Evolutionary conservation across 1,284 basidiomycete species (phyloP).

Genomic region (Macrocystidia cucumis): DNA sequence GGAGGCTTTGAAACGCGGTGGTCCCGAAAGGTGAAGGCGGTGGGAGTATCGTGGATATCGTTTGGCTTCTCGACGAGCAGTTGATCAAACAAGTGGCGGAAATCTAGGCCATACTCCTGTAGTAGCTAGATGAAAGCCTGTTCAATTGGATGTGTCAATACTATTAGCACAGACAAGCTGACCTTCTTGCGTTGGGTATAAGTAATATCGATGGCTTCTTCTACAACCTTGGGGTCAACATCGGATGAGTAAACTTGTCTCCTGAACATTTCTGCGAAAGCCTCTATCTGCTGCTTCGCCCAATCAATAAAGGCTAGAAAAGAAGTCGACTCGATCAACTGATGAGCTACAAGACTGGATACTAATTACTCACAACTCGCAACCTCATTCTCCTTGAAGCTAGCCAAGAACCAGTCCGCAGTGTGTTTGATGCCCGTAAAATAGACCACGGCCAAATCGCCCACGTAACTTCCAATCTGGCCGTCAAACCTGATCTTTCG

Average conservation of each 20-base stretch:
- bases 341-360: conserved; percentile 3
- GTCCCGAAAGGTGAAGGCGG: conserved; percentile 26
- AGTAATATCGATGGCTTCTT: conserved; percentile 74
- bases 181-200: conserved; percentile 79
- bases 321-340: conserved; percentile 8
- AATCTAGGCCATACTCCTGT: conserved; percentile 90
- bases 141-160: conserved; percentile 2
- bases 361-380: conserved; percentile 65
- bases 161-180: conserved; percentile 11
- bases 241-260: conserved; percentile 88
- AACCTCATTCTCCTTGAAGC: conserved; percentile 92
- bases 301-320: conserved; percentile 84
- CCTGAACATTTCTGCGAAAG: conserved; percentile 81
- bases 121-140: conserved; percentile 59
- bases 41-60: conserved; percentile 17
- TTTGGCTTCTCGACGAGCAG: conserved; percentile 53
- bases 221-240: conserved; percentile 57
- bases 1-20: conserved; percentile 26
- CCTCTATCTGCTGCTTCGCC: conserved; percentile 84
- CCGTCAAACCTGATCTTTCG: conserved; percentile 90
- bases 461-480: conserved; percentile 75
- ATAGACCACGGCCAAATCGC: conserved; percentile 75
- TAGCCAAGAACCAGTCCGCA: conserved; percentile 95
- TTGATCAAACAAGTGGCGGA: conserved; percentile 76
- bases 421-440: conserved; percentile 93